Base-by-base conservation (phyloP, 352 stramenopile genomes). In the Albugo candida region DNA sequence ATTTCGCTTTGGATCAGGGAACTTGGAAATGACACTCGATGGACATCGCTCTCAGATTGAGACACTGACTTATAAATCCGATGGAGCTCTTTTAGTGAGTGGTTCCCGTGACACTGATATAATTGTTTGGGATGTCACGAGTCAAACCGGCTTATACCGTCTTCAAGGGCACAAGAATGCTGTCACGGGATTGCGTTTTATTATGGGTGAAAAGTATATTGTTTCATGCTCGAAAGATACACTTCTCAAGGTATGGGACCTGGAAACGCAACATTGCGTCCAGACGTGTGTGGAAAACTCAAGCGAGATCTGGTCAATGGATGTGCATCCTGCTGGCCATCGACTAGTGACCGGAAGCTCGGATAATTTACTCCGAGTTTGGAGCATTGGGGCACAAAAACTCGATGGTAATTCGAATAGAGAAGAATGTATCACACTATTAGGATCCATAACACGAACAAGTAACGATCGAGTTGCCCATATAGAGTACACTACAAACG, bases 161-260 rank as follows among this genome's bases (percentile, higher is more conserved):
- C 73, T 97, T 27, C 83, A 83, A 41, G 91, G 89, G 49, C 91
- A 97, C 68, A 93, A 92, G 56, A 81, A 95, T 55, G 76, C 81
- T 13, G 77, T 96, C 35, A 97, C 88, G 16, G 83, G 81, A 36
- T 47, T 95, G n/a, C 48, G 48, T 16, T 96, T 96, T 55, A 36
- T 94, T n/a, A 55, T 58, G 3, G 49, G 64, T 16, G 56, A 64
- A 21, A 58, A 54, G 11, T 56, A 86, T 40, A 59, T 95, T 4
- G 63, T 83, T 27, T 95, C 86, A 8, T 64, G 72, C 39, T 95
- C 83, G 50, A 95, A 95, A 58, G 91, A 97, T 65, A 85, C 81
- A 31, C 69, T 96, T 36, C 58, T 97, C 40, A 97, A 97, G 65
- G 70, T 95, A 14, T 97, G 89, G 89, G 89, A 97, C 54, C 62